These are phyloP conservation scores for Leccinum fibrillosum DNA, from an alignment of 768 basidiomycete genomes.

Conservation along the genomic window DNA sequence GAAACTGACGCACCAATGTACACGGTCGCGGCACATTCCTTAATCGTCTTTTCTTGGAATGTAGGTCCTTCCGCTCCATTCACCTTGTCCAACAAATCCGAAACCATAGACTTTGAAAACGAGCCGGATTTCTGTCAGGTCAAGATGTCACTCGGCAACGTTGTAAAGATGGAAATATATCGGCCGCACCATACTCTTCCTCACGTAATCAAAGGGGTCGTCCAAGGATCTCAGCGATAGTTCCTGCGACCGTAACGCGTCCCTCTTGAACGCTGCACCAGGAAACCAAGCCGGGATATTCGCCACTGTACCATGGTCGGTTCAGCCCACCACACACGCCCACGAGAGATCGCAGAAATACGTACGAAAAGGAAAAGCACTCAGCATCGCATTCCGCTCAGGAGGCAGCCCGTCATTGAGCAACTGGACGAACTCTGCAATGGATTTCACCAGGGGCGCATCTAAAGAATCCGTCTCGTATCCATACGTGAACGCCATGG, in stretches of 20 bases:
- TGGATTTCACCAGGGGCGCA: slow-evolving; percentile 24
- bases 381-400: slow-evolving; percentile 26
- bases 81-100: slow-evolving; percentile 20
- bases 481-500: slow-evolving; percentile 30
- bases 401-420: slow-evolving; percentile 23
- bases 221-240: slow-evolving; percentile 23
- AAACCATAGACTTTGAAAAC: slow-evolving; percentile 29
- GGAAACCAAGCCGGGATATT: slow-evolving; percentile 30
- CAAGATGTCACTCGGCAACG: background rate
- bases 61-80: slow-evolving; percentile 14
- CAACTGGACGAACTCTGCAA: slow-evolving; percentile 21
- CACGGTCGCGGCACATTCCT: slow-evolving; percentile 28
- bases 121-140: slow-evolving; percentile 20
- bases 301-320: slow-evolving; percentile 16
- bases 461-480: slow-evolving; percentile 27
- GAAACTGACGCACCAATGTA: slow-evolving; percentile 25
- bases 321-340: slow-evolving; percentile 1
- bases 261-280: slow-evolving; percentile 28
- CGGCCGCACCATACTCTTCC: slow-evolving; percentile 22
- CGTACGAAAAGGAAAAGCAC: slow-evolving; percentile 30
- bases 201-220: slow-evolving; percentile 28
- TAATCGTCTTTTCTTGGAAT: slow-evolving; percentile 23
- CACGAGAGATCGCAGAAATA: background rate
- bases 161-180: background rate
- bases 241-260: slow-evolving; percentile 24